Percentiles rank a stretch among this genome's conserved stretches.
Evolutionary conservation across 495 filamentous ascomycete genomes (phyloP).

Genomic region (Neurospora hispaniola): DNA sequence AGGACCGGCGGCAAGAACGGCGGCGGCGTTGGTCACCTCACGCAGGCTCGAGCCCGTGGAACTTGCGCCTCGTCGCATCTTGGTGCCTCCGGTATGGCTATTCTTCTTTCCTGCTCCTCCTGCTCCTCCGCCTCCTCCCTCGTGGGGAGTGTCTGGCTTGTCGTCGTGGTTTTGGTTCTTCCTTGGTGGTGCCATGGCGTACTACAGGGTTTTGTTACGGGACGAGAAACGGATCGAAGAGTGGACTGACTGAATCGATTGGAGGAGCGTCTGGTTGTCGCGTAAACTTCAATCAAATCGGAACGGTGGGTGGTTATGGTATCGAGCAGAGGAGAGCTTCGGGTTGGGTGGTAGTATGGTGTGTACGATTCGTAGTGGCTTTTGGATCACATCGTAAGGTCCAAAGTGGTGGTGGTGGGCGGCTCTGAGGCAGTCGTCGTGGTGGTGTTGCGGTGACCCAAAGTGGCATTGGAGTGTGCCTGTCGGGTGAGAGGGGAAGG

Average conservation of each 20-base stretch:
- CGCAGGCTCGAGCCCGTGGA: conserved; percentile 32
- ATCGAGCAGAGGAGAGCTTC: background rate
- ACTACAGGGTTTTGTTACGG: background rate
- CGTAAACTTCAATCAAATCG: background rate
- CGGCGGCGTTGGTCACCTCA: conserved; percentile 26
- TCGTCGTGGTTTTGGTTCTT: conserved; percentile 28
- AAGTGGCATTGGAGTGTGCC: background rate
- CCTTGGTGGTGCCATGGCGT: conserved; percentile 28
- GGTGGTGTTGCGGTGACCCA: background rate
- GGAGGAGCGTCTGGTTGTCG: background rate
- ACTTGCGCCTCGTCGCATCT: conserved; percentile 37
- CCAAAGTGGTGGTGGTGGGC: background rate
- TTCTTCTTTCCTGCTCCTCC: conserved; percentile 25
- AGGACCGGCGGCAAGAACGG: conserved; percentile 13
- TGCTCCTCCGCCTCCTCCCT: background rate
- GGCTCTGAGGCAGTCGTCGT: background rate
- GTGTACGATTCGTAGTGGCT: background rate
- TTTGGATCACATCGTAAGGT: conserved; percentile 1
- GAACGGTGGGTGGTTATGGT: background rate
- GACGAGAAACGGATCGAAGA: background rate
- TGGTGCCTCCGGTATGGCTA: conserved; percentile 26
- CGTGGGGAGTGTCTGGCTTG: conserved; percentile 33
- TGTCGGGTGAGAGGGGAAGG: background rate
- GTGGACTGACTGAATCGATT: background rate
- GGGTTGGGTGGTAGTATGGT: background rate